Evolutionary conservation across 495 filamentous ascomycete species (phyloP), one percentile per base, ranked within the genome.

Genomic region (Penicillium malachiteum): DNA sequence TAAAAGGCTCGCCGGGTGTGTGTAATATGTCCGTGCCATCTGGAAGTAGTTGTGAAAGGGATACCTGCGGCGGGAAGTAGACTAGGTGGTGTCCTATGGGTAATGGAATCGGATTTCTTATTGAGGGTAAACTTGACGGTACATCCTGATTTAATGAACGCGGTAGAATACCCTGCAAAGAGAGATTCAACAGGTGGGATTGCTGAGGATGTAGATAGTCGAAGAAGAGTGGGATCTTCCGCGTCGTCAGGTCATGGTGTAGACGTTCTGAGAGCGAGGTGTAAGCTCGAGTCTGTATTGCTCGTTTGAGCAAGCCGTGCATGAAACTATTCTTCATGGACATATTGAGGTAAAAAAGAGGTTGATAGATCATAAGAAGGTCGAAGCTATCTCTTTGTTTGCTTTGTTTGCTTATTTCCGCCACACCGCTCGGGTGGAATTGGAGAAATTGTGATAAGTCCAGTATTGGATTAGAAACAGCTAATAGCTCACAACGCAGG

Each of bases 1-100:
- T 77, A 54, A 85, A 92, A 3, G 86, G 84, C 1, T 50, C 47
- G 1, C 87, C 86, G 0, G 91, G 90, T 37, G 73, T 81, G 56
- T 91, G 88, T 8, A 83, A 72, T 5, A 73, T 74, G 62, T 94
- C 90, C 0, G 88, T 89, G 37, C 90, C 89, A 64, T 95, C 90
- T 3, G 73, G 69, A 3, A 87, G 76, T n/a, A 93, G 72, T 14
- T 79, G 59, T 18, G 77, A 78, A 48, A 80, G 64, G 3, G 77
- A 73, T 33, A 83, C 72, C 56, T 84, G 80, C 0, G 85, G 78
- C 26, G 88, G 85, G 67, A 90, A 92, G 71, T 92, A 89, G 48
- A 87, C 78, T 26, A 91, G 70, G 60, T 93, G 89, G 60, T 75
- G 75, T 35, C 77, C 81, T 13, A 71, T 63, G 56, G 81, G 79